phyloP scores from a whole-genome alignment of 768 basidiomycete species.

The Leccinellum albellum region DNA sequence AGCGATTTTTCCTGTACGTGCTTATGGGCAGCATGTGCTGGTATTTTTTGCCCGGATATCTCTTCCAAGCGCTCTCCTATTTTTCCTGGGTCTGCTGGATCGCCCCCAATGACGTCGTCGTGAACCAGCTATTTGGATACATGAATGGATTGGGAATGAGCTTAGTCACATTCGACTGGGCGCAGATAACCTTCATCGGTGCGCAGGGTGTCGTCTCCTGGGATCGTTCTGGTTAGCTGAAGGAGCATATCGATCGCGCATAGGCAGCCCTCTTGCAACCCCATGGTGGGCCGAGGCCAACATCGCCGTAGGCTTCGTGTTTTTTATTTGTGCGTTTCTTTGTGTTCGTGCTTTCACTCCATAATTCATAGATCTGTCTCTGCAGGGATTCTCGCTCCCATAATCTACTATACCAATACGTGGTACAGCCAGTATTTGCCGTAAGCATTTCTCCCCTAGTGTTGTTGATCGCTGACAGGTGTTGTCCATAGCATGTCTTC shows the following conservation, averaged over 20 bases:
- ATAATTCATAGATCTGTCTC: slow-evolving; percentile 45
- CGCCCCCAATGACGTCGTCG: slow-evolving; percentile 58
- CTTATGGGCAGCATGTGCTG: slow-evolving; percentile 34
- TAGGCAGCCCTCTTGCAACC: slow-evolving; percentile 57
- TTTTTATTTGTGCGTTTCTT: slow-evolving; percentile 58
- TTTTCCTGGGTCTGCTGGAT: slow-evolving; percentile 68
- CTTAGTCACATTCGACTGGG: slow-evolving; percentile 79
- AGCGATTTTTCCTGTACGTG: slow-evolving; percentile 47
- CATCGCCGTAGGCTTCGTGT: slow-evolving; percentile 54
- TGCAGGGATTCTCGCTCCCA: slow-evolving; percentile 53
- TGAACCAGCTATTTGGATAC: slow-evolving; percentile 78
- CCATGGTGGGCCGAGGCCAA: slow-evolving; percentile 86
- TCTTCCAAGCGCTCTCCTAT: slow-evolving; percentile 62
- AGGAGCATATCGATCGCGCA: neutral
- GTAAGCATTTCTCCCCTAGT: slow-evolving; percentile 1
- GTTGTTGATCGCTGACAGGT: neutral
- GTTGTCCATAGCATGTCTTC: slow-evolving; percentile 48
- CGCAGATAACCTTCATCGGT: slow-evolving; percentile 48
- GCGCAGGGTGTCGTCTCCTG: neutral
- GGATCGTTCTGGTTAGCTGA: neutral
- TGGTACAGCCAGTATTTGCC: slow-evolving; percentile 59
- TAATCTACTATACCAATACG: slow-evolving; percentile 65
- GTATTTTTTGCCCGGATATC: slow-evolving; percentile 71
- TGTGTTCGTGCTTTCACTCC: slow-evolving; percentile 39
- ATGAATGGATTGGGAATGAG: slow-evolving; percentile 58